phyloP scores from a whole-genome alignment of 441 rosid species.

The Viola pubescens region DNA sequence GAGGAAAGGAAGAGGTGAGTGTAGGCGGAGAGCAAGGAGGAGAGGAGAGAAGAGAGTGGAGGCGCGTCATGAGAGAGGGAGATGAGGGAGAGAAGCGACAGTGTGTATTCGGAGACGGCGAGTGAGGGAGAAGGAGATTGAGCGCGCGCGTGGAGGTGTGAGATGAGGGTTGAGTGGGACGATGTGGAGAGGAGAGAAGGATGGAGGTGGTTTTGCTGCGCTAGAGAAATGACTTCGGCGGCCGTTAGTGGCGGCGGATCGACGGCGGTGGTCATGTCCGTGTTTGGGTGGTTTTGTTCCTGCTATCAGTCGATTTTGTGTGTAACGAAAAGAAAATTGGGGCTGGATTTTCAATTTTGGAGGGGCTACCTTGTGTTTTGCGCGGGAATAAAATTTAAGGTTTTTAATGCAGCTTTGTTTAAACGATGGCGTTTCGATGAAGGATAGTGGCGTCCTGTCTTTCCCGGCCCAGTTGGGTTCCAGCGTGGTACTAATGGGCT shows the following conservation, averaged over 20 bases:
- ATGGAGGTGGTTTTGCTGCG: slow-evolving; percentile 44
- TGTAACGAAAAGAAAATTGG: neutral
- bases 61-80: slow-evolving; percentile 41
- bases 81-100: slow-evolving; percentile 50
- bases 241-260: slow-evolving; percentile 35
- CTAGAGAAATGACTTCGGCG: slow-evolving; percentile 45
- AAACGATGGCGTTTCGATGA: too few species aligned
- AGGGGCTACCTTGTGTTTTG: neutral
- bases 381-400: neutral
- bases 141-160: slow-evolving; percentile 49
- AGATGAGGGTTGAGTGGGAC: slow-evolving; percentile 42
- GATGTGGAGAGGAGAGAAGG: slow-evolving; percentile 41
- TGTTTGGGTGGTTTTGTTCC: slow-evolving; percentile 1
- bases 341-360: neutral
- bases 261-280: slow-evolving; percentile 20
- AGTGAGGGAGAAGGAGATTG: slow-evolving; percentile 42
- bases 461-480: too few species aligned
- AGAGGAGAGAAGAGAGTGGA: slow-evolving; percentile 44
- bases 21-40: slow-evolving; percentile 56
- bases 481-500: too few species aligned
- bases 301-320: neutral
- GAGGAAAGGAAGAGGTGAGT: slow-evolving; percentile 35
- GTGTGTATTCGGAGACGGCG: slow-evolving; percentile 46
- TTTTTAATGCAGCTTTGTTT: neutral
- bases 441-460: too few species aligned